Percentiles rank a stretch among this genome's conserved stretches.
These are phyloP conservation scores for Aspergillus olivimuriae DNA, from an alignment of 495 filamentous ascomycete species.

Conservation along the genomic window DNA sequence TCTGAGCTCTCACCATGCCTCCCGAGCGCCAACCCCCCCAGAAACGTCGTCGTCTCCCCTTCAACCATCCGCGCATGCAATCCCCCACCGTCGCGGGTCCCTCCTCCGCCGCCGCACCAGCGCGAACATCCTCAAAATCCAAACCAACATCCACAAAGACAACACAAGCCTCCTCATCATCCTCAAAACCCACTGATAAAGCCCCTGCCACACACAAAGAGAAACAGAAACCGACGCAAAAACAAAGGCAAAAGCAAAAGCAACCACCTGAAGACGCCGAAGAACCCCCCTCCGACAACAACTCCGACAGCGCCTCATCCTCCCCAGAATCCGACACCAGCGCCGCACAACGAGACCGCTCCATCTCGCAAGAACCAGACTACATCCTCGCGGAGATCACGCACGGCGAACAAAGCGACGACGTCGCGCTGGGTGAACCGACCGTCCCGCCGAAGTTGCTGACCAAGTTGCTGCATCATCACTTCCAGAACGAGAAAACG, in stretches of 20 bases:
- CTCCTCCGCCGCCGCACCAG: slow-evolving; percentile 6
- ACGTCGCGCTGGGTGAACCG: slow-evolving; percentile 35
- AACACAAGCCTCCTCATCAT: slow-evolving; percentile 5
- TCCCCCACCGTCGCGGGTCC: slow-evolving; percentile 13
- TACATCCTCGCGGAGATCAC: slow-evolving; percentile 44
- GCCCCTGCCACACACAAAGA: too few relatives aligned
- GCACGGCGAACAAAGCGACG: slow-evolving; percentile 18
- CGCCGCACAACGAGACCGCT: slow-evolving; percentile 13
- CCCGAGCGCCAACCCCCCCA: slow-evolving; percentile 28
- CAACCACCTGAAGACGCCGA: too few relatives aligned
- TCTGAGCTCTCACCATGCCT: slow-evolving; percentile 29
- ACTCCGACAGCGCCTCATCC: slow-evolving; percentile 12
- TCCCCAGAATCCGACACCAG: slow-evolving; percentile 15
- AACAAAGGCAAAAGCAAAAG: too few relatives aligned
- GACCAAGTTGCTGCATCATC: slow-evolving; percentile 67
- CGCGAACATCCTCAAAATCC: slow-evolving; percentile 13
- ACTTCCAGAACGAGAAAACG: slow-evolving; percentile 63
- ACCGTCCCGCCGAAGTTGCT: slow-evolving; percentile 70
- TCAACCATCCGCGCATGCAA: slow-evolving; percentile 46
- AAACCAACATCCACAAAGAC: slow-evolving; percentile 6
- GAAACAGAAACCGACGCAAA: too few relatives aligned
- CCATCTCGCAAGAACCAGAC: slow-evolving; percentile 29
- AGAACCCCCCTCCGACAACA: slow-evolving; percentile 1
- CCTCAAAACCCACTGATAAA: too few relatives aligned
- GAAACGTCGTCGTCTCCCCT: slow-evolving; percentile 41